Base-by-base conservation (phyloP, 441 rosid species). In the Gossypium schwendimanii region DNA sequence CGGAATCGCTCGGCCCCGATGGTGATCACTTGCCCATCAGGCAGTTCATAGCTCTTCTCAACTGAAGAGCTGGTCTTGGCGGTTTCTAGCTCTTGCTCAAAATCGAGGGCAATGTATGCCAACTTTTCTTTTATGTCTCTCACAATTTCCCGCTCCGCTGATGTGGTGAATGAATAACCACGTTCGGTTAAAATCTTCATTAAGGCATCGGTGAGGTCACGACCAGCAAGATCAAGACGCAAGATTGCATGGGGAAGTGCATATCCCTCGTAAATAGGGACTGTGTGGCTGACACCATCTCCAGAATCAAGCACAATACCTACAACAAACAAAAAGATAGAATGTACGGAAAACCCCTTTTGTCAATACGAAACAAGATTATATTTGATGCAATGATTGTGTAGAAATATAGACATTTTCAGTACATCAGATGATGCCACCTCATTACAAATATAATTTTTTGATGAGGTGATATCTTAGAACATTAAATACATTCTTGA, bases 281-380 rank as follows among this genome's bases (percentile, higher is more conserved):
- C 81, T 0, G 81, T 78, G 65, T 78, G 81, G 65, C 78, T 78
- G 69, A 78, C 81, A 78, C 81, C 81, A 74, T 78, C 81, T 50
- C 78, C 81, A 60, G 81, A 78, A 49, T 78, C 81, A 3, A 78
- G 78, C 45, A 79, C 82, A 15, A 79, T 75, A 75, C 82, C 82
- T 79, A 71, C 63, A 62, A 59, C 11, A 62, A 69, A 66, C 15
- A 47, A 26, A 47, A 26, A 23, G 2, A 24, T 28, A 28, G 45
- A 44, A 24, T 67, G 21, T 23, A 49, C 9, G 20, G 70, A 50
- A 26, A 3, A 67, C 15, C 57, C 41, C 1, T 1, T 49, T 49
- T 4, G 10, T 50, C 59, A n/a, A 24, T 68, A 15, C 71, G 15
- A 17, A n/a, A 11, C n/a, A 49, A 15, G 24, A 49, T n/a, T 50